Base-by-base conservation (phyloP, 768 basidiomycete genomes). In the Mycena indigotica region DNA sequence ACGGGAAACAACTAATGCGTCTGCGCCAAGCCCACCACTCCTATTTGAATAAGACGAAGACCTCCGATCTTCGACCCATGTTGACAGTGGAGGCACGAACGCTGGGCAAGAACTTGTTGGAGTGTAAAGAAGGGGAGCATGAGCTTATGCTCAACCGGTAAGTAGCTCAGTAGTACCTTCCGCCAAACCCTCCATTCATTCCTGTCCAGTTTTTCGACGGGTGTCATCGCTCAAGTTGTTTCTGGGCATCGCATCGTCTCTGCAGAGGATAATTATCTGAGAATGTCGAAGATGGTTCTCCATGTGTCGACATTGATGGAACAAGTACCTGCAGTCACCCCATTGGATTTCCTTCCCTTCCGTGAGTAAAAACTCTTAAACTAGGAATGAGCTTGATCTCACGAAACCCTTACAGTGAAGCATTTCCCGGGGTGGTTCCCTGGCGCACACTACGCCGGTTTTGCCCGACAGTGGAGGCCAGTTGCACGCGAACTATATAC, bases 261-360 rank as follows among this genome's bases (percentile, higher is more conserved):
- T 3, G 56, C 65, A 29, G 70, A 75, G 4, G 78, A 82, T 54
- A 70, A 70, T 2, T 71, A 75, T 50, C 63, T 82, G 19, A 39
- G 65, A 3, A 60, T 74, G 28, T 56, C 55, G 21, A 65, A 58
- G 29, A 70, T 58, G 62, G 64, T 38, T 23, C 71, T 62, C 54
- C 75, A 65, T 51, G 72, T 12, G 30, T 23, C 54, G 25, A 2
- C 24, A 1, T 39, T 25, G 2, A 16, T 57, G n/a, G 61, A 49
- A 5, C 38, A 35, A 35, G 32, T 55, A 5, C 56, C 58, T 4
- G 65, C 61, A 3, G 46, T 30, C 6, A 65, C 57, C 17, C 56
- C 65, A 6, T 26, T 69, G 6, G 70, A 71, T 57, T 50, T 68
- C 10, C 66, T 72, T 40, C 70, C 69, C 17, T 48, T 67, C 16